Evolutionary conservation across 257 asterid genomes (phyloP).

Genomic region (Handroanthus guayacan): DNA sequence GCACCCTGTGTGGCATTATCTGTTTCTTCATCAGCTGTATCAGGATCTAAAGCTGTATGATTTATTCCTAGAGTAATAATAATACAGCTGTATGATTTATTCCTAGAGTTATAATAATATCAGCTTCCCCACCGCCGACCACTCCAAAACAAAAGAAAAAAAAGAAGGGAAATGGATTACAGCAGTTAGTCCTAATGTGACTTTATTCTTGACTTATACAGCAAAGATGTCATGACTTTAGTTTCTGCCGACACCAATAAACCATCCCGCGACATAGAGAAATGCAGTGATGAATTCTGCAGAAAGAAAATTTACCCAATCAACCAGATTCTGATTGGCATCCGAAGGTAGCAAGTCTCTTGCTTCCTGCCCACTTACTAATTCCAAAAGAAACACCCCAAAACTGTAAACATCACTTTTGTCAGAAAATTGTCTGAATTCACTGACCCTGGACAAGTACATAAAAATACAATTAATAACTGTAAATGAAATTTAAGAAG

Average conservation of each 20-base stretch:
- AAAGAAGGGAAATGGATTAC: neutral
- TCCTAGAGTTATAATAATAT: neutral
- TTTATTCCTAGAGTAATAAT: neutral
- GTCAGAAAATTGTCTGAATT: slow-evolving; percentile 87
- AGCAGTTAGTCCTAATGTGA: neutral
- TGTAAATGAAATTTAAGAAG: neutral
- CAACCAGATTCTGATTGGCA: slow-evolving; percentile 64
- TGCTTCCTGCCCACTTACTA: slow-evolving; percentile 81
- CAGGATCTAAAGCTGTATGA: neutral
- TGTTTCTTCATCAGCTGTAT: neutral
- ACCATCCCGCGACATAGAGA: neutral
- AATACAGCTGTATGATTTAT: neutral
- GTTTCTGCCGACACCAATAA: neutral
- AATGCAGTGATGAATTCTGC: slow-evolving; percentile 5
- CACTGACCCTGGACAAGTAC: slow-evolving; percentile 71
- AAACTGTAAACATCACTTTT: slow-evolving; percentile 91
- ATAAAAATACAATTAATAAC: slow-evolving; percentile 28
- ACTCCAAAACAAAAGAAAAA: neutral
- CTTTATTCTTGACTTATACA: neutral
- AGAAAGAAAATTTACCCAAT: slow-evolving; percentile 63
- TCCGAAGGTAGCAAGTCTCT: slow-evolving; percentile 60
- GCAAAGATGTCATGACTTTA: neutral
- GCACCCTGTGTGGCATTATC: neutral
- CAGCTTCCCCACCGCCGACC: neutral
- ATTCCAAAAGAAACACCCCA: slow-evolving; percentile 89